A percentile compares a stretch with the other conserved stretches of the same genome.
phyloP scores from a whole-genome alignment of 768 basidiomycete species.

The Podaxis sp. region DNA sequence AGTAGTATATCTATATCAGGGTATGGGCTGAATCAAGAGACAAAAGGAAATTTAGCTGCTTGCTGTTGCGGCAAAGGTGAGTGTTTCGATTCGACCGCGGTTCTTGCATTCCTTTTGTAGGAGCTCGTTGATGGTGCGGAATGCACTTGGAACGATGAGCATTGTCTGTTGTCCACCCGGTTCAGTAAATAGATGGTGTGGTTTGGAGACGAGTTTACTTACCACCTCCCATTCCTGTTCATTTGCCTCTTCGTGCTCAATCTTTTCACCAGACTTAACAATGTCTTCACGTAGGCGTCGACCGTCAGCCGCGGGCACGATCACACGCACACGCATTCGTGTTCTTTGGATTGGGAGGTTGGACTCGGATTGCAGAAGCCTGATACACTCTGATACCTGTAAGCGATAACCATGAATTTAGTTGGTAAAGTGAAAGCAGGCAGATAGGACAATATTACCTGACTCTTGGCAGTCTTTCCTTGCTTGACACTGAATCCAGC shows the following conservation, averaged over 20 bases:
- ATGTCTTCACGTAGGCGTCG: constrained; percentile 70
- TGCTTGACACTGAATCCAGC: constrained; percentile 88
- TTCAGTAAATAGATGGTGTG: constrained; percentile 1
- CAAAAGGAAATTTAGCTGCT: constrained; percentile 12
- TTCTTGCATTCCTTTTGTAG: constrained; percentile 91
- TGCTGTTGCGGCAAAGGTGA: constrained; percentile 66
- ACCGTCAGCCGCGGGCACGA: constrained; percentile 63
- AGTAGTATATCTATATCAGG: neutral
- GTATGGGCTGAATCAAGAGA: neutral
- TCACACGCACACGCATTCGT: constrained; percentile 85
- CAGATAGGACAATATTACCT: constrained; percentile 45
- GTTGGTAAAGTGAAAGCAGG: neutral
- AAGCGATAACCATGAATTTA: neutral
- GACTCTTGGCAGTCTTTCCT: constrained; percentile 90
- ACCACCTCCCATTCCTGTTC: constrained; percentile 85
- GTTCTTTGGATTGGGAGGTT: constrained; percentile 92
- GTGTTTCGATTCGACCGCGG: constrained; percentile 79
- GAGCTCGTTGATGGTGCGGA: constrained; percentile 84
- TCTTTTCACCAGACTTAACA: constrained; percentile 66
- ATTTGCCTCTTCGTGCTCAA: constrained; percentile 78
- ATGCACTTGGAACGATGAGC: constrained; percentile 90
- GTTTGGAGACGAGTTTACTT: constrained; percentile 25
- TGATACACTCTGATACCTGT: constrained; percentile 90
- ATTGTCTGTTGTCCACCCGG: constrained; percentile 53
- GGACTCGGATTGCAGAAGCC: constrained; percentile 72